phyloP scores from a whole-genome alignment of 257 asterid species.

The Ballota nigra region DNA sequence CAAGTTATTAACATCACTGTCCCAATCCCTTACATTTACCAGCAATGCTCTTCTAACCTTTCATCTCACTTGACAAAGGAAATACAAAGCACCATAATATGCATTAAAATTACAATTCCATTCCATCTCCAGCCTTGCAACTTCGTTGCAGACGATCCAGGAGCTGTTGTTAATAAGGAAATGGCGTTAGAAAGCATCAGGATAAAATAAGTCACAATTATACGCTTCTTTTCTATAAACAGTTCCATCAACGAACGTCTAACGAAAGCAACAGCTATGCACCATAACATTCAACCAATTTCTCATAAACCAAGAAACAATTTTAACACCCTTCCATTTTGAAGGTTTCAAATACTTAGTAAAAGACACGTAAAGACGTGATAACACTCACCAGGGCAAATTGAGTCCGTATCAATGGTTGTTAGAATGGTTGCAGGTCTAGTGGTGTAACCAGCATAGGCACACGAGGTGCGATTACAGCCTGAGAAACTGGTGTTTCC shows the following conservation, averaged over 20 bases:
- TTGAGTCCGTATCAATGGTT: constrained; percentile 30
- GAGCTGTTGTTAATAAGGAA: constrained; percentile 30
- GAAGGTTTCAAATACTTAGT: neutral
- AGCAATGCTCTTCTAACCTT: neutral
- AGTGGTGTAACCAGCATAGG: constrained; percentile 72
- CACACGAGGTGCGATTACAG: constrained; percentile 53
- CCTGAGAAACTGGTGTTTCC: constrained; percentile 50
- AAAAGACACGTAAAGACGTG: neutral
- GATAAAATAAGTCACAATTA: neutral
- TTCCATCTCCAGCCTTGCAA: constrained; percentile 36
- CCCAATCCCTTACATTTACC: neutral
- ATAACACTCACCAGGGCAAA: constrained; percentile 63
- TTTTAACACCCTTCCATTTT: neutral
- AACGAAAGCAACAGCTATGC: neutral
- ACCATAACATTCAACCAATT: too few species aligned
- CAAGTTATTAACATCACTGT: constrained; percentile 3
- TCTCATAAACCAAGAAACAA: too few species aligned
- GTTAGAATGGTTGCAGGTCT: constrained; percentile 33
- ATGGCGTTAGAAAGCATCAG: neutral
- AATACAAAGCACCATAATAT: constrained; percentile 33
- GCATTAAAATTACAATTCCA: constrained; percentile 25
- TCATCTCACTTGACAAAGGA: constrained; percentile 26
- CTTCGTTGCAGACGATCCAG: constrained; percentile 28
- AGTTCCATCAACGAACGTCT: neutral
- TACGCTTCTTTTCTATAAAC: neutral